A percentile compares a stretch with the other conserved stretches of the same genome.
phyloP scores from a whole-genome alignment of 129 eudicot species.

The Helianthus annuus region DNA sequence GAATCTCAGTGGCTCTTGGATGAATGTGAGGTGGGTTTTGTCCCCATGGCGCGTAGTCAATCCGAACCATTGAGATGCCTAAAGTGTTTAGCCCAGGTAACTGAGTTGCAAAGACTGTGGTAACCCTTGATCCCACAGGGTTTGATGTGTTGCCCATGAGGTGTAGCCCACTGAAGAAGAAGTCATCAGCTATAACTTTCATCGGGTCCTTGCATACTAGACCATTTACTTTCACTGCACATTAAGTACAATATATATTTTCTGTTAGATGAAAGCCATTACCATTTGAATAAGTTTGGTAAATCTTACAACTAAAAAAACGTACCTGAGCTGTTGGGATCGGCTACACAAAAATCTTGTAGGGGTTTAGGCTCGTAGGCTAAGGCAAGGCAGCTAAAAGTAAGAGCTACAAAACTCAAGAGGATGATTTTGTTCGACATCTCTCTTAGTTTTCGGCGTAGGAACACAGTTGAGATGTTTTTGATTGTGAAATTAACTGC shows the following conservation, averaged over 20 bases:
- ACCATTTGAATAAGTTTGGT: not conserved
- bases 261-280: not conserved
- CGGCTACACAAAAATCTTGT: constrained; percentile 52
- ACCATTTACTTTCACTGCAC: constrained; percentile 44
- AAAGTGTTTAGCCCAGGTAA: no score
- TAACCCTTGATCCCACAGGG: no score
- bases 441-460: not conserved
- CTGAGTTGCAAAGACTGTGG: no score
- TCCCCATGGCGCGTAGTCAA: no score
- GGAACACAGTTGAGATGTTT: constrained; percentile 19
- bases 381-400: constrained; percentile 26
- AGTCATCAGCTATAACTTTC: constrained; percentile 40
- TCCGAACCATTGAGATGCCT: no score
- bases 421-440: constrained; percentile 7
- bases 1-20: not conserved
- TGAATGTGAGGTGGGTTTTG: no score
- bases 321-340: constrained; percentile 34
- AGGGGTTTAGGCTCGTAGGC: constrained; percentile 44
- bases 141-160: no score
- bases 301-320: not conserved
- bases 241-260: not conserved
- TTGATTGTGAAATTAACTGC: constrained; percentile 24
- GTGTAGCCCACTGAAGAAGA: constrained; percentile 43
- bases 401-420: constrained; percentile 23
- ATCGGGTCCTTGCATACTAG: constrained; percentile 40